A percentile compares a stretch with the other conserved stretches of the same genome.
Evolutionary conservation across 352 stramenopile species (phyloP).

Genomic region (Globisporangium carolinianum): DNA sequence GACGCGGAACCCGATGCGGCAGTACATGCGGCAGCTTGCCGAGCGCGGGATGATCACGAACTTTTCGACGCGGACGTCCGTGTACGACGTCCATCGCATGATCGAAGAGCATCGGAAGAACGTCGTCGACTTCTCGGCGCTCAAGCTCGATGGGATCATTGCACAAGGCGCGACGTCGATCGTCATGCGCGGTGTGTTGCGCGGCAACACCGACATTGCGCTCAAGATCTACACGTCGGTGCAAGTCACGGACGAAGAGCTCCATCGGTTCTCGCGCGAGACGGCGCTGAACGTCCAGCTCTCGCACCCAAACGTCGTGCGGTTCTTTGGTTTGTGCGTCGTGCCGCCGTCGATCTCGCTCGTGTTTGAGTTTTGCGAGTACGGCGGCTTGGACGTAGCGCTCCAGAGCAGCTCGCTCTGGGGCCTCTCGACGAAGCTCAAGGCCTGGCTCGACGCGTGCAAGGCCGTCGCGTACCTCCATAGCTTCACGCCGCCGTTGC

Average conservation of each 20-base stretch:
- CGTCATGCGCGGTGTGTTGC: slow-evolving; percentile 68
- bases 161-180: slow-evolving; percentile 76
- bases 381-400: slow-evolving; percentile 60
- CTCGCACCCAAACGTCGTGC: slow-evolving; percentile 79
- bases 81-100: slow-evolving; percentile 87
- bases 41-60: slow-evolving; percentile 84
- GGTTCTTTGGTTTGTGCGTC: slow-evolving; percentile 77
- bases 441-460: slow-evolving; percentile 80
- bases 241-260: slow-evolving; percentile 78
- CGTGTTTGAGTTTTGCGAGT: slow-evolving; percentile 86
- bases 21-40: slow-evolving; percentile 66
- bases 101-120: slow-evolving; percentile 81
- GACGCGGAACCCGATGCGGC: slow-evolving; percentile 51
- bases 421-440: slow-evolving; percentile 67
- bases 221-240: slow-evolving; percentile 86
- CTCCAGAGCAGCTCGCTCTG: slow-evolving; percentile 44
- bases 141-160: slow-evolving; percentile 72
- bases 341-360: slow-evolving; percentile 80
- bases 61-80: slow-evolving; percentile 81
- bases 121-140: slow-evolving; percentile 71
- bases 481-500: slow-evolving; percentile 69
- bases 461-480: slow-evolving; percentile 78
- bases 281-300: slow-evolving; percentile 76
- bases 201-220: slow-evolving; percentile 49
- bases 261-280: slow-evolving; percentile 73